Percentiles rank a stretch among this genome's conserved stretches.
These are phyloP conservation scores for Candida qinlingensis DNA, from an alignment of 805 yeast species.

Conservation along the genomic window DNA sequence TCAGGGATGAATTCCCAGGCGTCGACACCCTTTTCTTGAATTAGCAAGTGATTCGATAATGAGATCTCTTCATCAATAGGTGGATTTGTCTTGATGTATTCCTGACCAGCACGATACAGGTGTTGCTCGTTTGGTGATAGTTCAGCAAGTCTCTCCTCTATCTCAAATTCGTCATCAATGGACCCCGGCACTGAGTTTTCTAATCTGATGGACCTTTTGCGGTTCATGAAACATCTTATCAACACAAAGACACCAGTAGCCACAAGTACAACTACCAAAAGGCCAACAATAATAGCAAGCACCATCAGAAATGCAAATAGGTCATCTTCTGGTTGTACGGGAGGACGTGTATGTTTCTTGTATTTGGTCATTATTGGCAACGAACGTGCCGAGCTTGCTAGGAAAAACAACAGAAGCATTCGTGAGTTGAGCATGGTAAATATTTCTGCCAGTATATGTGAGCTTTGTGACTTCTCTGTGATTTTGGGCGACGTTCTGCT, in stretches of 20 bases:
- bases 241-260: slow-evolving; percentile 1
- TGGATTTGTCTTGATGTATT: slow-evolving; percentile 22
- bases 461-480: not conserved
- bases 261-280: slow-evolving; percentile 2
- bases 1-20: slow-evolving; percentile 70
- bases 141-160: slow-evolving; percentile 49
- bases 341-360: not conserved
- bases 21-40: slow-evolving; percentile 76
- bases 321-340: not conserved
- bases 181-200: slow-evolving; percentile 43
- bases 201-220: slow-evolving; percentile 11
- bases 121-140: slow-evolving; percentile 50
- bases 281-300: slow-evolving; percentile 5
- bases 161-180: slow-evolving; percentile 41
- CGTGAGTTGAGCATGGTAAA: not conserved
- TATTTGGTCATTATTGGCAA: not conserved
- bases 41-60: slow-evolving; percentile 30
- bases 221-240: not conserved
- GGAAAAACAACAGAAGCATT: not conserved
- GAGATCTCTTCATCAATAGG: slow-evolving; percentile 18
- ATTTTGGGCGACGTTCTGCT: not conserved
- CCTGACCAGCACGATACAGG: slow-evolving; percentile 40
- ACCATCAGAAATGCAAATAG: slow-evolving; percentile 7
- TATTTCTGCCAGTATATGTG: not conserved
- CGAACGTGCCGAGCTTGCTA: not conserved